Conservation (phyloP, 768 basidiomycete genomes). For the Boletellus emodensis region DNA sequence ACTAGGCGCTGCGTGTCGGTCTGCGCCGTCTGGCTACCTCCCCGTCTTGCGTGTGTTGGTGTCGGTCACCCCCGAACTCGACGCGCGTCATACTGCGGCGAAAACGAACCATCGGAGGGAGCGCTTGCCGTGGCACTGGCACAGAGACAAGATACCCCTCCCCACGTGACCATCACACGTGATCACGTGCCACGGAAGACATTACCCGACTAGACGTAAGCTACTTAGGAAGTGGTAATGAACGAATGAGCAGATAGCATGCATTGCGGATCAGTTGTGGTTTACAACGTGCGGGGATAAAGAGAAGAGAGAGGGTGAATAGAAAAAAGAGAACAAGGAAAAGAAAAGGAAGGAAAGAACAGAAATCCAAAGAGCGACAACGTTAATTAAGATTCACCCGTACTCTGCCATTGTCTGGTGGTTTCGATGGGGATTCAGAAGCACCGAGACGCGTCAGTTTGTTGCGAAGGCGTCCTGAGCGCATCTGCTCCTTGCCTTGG, state of each 20-base stretch:
- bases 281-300: slow-evolving; percentile 28
- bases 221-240: slow-evolving; percentile 2
- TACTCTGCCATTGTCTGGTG: slow-evolving; percentile 33
- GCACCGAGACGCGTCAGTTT: slow-evolving; percentile 26
- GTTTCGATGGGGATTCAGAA: slow-evolving; percentile 27
- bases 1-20: not conserved
- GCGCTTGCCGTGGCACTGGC: slow-evolving; percentile 4
- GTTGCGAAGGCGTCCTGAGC: slow-evolving; percentile 28
- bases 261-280: slow-evolving; percentile 22
- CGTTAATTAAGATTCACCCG: slow-evolving; percentile 34
- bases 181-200: slow-evolving; percentile 17
- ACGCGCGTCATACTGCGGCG: slow-evolving; percentile 2
- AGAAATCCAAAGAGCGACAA: slow-evolving; percentile 16
- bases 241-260: slow-evolving; percentile 15
- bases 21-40: not conserved
- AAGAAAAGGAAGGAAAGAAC: not conserved
- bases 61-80: not conserved
- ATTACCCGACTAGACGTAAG: too few species aligned
- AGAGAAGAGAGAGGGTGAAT: slow-evolving; percentile 1
- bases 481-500: slow-evolving; percentile 20
- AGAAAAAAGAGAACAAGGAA: not conserved
- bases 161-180: slow-evolving; percentile 21
- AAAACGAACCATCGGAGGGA: slow-evolving; percentile 3
- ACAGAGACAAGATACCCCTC: slow-evolving; percentile 6
- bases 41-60: not conserved